Evolutionary conservation across 2,329 filamentous ascomycete genomes (phyloP), one percentile per base, ranked within the genome.

Genomic region (Fonsecaea multimorphosa): DNA sequence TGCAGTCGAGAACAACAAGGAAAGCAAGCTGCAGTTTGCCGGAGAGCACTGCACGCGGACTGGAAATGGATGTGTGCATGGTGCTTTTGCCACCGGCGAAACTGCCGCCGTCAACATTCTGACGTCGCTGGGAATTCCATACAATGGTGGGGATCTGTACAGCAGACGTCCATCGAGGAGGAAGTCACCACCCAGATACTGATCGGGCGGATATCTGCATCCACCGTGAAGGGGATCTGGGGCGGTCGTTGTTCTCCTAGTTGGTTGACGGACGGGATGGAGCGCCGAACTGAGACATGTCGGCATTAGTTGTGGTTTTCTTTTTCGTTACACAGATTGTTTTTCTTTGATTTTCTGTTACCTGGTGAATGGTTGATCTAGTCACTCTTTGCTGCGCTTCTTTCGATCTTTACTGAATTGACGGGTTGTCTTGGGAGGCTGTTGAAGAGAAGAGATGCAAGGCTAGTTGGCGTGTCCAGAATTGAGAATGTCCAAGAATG

Each of bases 61-160:
- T 31, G 79, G 76, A 19, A 80, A 80, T 69, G 79, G 79, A 34
- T 81, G 79, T 71, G 79, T 81, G 27, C 78, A 81, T 69, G 79
- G 79, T 24, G 79, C 79, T n/a, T 81, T 80, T 66, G 77, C 77
- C 58, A 79, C 78, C 16, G 79, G 79, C 36, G 79, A 81, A 71
- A 76, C 74, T 22, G 77, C 79, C 14, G 79, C 79, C 31, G 74
- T 72, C 63, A 80, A 80, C 68, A 67, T 81, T 55, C 67, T 81
- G 65, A 67, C 72, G 34, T 74, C 68, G 2, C 76, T 81, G 66
- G 77, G 74, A 9, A 72, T 79, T 59, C 68, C 71, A 34, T 74
- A 76, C 67, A 77, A 79, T 71, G 75, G 74, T 8, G 61, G 70
- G 52, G 74, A 75, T 65, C 58, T 66, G 40, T 68, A 65, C 64